Percentiles rank a stretch among this genome's conserved stretches.
Evolutionary conservation across 2,329 filamentous ascomycete species (phyloP).

Genomic region (Xylaria sp.): DNA sequence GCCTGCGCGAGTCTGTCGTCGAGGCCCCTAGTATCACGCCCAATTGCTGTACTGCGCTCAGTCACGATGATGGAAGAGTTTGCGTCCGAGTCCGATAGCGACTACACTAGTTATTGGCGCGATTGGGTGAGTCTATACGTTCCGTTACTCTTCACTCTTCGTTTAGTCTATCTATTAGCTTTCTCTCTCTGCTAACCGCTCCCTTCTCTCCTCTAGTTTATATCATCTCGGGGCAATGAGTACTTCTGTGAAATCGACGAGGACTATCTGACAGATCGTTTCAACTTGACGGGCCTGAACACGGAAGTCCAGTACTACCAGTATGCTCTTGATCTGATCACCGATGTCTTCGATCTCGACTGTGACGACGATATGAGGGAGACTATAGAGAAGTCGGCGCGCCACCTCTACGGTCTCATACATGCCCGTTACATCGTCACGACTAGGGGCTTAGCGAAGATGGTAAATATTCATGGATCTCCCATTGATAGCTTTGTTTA

Average conservation of each 20-base stretch:
- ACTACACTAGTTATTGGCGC: conserved; percentile 99
- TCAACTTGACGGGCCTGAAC: conserved; percentile 96
- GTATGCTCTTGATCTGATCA: conserved; percentile 96
- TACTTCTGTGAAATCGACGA: conserved; percentile 99
- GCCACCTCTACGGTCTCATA: conserved; percentile 93
- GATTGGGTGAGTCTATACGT: conserved; percentile 90
- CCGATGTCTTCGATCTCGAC: conserved; percentile 97
- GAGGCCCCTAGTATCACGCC: conserved; percentile 6
- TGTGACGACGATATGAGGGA: conserved; percentile 98
- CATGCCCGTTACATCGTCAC: conserved; percentile 98
- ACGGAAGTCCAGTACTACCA: conserved; percentile 99
- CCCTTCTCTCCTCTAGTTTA: conserved; percentile 71
- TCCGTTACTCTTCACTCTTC: neutral
- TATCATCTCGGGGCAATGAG: conserved; percentile 95
- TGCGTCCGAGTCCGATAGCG: conserved; percentile 95
- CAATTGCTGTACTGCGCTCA: neutral
- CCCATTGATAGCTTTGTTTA: no score
- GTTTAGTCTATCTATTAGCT: conserved; percentile 1
- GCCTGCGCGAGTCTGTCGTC: neutral
- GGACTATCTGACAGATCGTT: conserved; percentile 96
- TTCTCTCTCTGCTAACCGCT: conserved; percentile 32
- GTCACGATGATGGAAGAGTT: conserved; percentile 84
- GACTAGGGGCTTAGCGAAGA: conserved; percentile 90
- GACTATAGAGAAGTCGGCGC: conserved; percentile 95
- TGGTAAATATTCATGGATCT: no score